Evolutionary conservation across 305 asterid genomes (phyloP).

Genomic region (Nicotiana rustica): DNA sequence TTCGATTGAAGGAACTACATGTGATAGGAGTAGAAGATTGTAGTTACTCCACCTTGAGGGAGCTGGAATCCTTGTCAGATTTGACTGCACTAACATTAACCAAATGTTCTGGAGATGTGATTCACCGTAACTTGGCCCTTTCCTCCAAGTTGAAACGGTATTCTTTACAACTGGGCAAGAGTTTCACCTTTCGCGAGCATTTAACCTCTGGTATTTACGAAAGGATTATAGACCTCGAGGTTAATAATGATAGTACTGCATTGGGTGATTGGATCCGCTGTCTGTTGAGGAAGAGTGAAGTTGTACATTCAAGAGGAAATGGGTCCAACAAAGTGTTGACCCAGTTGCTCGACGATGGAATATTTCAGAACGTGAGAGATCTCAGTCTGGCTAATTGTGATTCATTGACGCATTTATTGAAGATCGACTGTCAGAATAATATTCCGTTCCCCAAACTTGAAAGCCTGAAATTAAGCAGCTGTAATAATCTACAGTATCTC

Average conservation of each 20-base stretch:
- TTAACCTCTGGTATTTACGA: neutral
- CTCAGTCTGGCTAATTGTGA: neutral
- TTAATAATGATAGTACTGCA: neutral
- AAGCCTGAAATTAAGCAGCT: constrained; percentile 22
- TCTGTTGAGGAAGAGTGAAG: constrained; percentile 36
- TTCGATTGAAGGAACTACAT: constrained; percentile 40
- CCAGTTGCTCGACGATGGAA: neutral
- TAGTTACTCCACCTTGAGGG: constrained; percentile 29
- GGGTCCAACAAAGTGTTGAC: constrained; percentile 31
- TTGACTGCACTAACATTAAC: constrained; percentile 32
- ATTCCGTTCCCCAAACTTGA: constrained; percentile 34
- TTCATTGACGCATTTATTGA: neutral
- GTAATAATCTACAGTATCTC: constrained; percentile 29
- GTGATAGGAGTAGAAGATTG: neutral
- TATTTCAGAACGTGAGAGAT: constrained; percentile 35
- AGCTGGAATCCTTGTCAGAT: constrained; percentile 27
- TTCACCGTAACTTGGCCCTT: constrained; percentile 24
- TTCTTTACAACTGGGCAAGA: too few relatives aligned
- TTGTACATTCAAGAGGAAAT: neutral
- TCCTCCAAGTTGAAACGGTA: neutral
- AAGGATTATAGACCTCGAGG: constrained; percentile 31
- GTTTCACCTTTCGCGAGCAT: too few relatives aligned
- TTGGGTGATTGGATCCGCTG: constrained; percentile 32
- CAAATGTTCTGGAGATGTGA: neutral
- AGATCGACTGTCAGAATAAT: constrained; percentile 28